Evolutionary conservation across 371 early-diverging fungal genomes (phyloP).

Genomic region (Thermomucor indicae-seudaticae): DNA sequence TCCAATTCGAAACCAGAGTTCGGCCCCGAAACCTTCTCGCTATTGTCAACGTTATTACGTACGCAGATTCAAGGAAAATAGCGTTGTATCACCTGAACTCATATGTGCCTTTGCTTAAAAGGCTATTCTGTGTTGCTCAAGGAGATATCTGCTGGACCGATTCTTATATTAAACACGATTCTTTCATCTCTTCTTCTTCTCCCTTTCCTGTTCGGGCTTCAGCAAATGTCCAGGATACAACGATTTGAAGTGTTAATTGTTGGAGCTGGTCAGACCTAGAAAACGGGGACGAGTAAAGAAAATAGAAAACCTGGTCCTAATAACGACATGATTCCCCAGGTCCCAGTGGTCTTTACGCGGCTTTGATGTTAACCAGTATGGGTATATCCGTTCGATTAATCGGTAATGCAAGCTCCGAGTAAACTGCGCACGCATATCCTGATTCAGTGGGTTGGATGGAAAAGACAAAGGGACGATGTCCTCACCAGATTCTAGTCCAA

Average conservation of each 20-base stretch:
- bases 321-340: conserved; percentile 17
- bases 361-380: conserved; percentile 27
- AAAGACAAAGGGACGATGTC: conserved; percentile 10
- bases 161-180: no score
- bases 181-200: conserved; percentile 9
- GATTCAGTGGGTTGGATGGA: no score
- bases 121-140: no score
- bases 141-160: no score
- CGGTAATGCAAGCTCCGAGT: no score
- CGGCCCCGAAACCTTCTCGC: no score
- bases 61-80: no score
- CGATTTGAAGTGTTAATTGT: conserved; percentile 33
- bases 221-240: conserved; percentile 6
- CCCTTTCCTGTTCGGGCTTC: conserved; percentile 9
- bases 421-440: no score
- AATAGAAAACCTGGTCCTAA: not conserved
- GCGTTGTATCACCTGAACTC: conserved; percentile 3
- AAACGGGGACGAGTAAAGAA: not conserved
- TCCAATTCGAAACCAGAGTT: no score
- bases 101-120: no score
- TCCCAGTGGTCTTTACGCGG: conserved; percentile 32
- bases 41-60: no score
- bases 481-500: conserved; percentile 9
- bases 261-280: conserved; percentile 29
- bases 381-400: conserved; percentile 32